phyloP scores from a whole-genome alignment of 805 yeast genomes.

The Zygoascus ofunaensis region DNA sequence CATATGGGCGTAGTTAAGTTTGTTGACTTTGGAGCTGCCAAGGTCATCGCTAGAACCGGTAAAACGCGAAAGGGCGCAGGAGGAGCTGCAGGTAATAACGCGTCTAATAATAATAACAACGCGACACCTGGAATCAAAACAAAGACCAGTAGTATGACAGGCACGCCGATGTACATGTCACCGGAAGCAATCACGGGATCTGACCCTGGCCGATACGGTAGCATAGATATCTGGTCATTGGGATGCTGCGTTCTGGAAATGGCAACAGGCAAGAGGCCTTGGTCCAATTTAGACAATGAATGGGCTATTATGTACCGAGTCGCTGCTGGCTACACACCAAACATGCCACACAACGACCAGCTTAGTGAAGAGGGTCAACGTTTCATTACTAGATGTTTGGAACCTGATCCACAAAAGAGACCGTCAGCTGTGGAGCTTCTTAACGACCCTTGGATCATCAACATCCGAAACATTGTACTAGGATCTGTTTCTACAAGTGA shows the following conservation, averaged over 20 bases:
- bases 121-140: slow-evolving; percentile 14
- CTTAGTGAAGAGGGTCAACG: slow-evolving; percentile 62
- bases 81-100: not conserved
- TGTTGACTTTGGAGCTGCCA: slow-evolving; percentile 97
- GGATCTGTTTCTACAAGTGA: slow-evolving; percentile 7
- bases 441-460: slow-evolving; percentile 78
- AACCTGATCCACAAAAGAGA: slow-evolving; percentile 72
- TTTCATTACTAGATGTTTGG: slow-evolving; percentile 68
- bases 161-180: slow-evolving; percentile 99
- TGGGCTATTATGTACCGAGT: slow-evolving; percentile 99
- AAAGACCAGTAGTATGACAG: slow-evolving; percentile 51
- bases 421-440: slow-evolving; percentile 77
- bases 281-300: slow-evolving; percentile 94
- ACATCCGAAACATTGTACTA: slow-evolving; percentile 12
- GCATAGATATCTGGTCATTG: slow-evolving; percentile 87
- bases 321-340: slow-evolving; percentile 90
- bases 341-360: slow-evolving; percentile 70
- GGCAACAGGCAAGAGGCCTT: slow-evolving; percentile 94
- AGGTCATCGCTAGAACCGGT: slow-evolving; percentile 45
- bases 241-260: slow-evolving; percentile 95
- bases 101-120: slow-evolving; percentile 22
- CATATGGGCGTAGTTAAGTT: slow-evolving; percentile 89
- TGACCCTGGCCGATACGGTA: slow-evolving; percentile 49
- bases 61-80: slow-evolving; percentile 15
- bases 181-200: slow-evolving; percentile 90